Conservation (phyloP, 73 alveolate genomes). For the Paramecium pentaurelia region DNA sequence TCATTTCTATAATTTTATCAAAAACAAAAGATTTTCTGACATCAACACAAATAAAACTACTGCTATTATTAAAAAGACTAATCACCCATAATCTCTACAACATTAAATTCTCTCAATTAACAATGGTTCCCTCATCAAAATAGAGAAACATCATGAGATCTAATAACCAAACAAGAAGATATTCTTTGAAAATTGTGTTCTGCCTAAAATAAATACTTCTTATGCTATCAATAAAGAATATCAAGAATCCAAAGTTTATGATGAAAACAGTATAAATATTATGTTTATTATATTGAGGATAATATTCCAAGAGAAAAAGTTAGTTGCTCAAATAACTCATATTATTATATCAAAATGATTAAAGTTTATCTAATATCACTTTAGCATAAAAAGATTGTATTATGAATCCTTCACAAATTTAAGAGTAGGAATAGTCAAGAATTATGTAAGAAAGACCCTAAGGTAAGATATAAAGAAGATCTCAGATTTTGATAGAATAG, state of each 20-base stretch:
- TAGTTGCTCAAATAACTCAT: background rate
- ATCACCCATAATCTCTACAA: background rate
- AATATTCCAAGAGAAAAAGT: background rate
- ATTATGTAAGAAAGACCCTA: background rate
- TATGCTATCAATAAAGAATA: background rate
- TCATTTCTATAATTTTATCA: background rate
- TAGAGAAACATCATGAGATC: background rate
- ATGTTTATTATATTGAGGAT: background rate
- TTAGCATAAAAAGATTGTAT: background rate
- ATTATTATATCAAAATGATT: background rate
- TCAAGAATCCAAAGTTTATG: background rate
- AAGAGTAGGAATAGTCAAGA: background rate
- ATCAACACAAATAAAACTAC: background rate
- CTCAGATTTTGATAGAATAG: background rate
- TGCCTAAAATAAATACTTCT: background rate
- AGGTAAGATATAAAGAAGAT: background rate
- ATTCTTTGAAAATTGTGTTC: background rate
- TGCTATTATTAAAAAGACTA: background rate
- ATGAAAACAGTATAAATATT: background rate
- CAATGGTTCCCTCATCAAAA: background rate
- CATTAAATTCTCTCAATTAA: background rate
- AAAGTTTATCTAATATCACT: background rate
- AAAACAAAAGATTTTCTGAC: background rate
- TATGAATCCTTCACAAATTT: background rate
- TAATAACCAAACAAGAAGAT: background rate